phyloP scores from a whole-genome alignment of 768 basidiomycete species.

The Suillus hirtellus region DNA sequence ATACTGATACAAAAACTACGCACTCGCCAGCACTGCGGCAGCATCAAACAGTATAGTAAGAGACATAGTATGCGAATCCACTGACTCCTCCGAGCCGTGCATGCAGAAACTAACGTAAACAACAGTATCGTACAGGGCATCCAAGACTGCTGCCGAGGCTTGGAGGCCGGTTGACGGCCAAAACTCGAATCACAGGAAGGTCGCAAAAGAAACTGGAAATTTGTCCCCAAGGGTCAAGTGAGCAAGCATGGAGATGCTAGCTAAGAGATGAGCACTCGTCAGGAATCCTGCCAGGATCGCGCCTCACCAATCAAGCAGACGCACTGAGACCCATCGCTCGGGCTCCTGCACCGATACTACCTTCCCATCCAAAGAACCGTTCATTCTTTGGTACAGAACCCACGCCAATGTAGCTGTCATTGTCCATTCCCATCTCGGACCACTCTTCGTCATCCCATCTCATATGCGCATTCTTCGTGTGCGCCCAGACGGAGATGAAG shows the following conservation, averaged over 20 bases:
- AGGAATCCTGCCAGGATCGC: conserved; percentile 8
- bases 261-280: conserved; percentile 15
- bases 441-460: conserved; percentile 52
- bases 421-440: conserved; percentile 35
- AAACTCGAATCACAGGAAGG: conserved; percentile 1
- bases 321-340: conserved; percentile 68
- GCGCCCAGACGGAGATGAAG: conserved; percentile 91
- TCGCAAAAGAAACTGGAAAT: conserved; percentile 2
- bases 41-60: conserved; percentile 1
- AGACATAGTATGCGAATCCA: conserved; percentile 1
- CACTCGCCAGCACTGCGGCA: conserved; percentile 19
- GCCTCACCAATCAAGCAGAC: conserved; percentile 31
- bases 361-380: conserved; percentile 80
- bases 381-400: conserved; percentile 40
- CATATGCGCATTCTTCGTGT: conserved; percentile 58
- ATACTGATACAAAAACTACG: conserved; percentile 11
- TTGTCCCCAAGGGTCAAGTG: neutral
- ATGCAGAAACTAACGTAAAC: conserved; percentile 4
- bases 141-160: neutral
- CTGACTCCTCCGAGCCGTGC: conserved; percentile 3
- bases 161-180: conserved; percentile 5
- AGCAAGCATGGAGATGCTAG: conserved; percentile 4
- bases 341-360: conserved; percentile 76
- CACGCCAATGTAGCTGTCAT: conserved; percentile 34
- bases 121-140: conserved; percentile 5